Evolutionary conservation across 2,329 filamentous ascomycete genomes (phyloP).

Genomic region (Aspergillus pseudoviridinutans): DNA sequence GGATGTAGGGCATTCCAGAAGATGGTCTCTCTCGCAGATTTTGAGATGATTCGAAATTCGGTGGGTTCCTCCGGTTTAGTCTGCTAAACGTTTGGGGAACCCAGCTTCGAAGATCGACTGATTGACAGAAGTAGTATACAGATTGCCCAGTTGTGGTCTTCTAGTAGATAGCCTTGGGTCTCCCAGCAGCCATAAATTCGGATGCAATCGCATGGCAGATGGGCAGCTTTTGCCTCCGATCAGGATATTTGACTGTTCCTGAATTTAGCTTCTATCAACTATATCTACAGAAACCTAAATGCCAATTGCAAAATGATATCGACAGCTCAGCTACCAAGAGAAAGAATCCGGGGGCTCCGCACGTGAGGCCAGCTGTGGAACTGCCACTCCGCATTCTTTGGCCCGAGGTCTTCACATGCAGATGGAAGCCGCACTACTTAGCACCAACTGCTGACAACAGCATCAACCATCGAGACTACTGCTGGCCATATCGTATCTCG

Average conservation of each 20-base stretch:
- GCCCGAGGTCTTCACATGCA: conserved; percentile 26
- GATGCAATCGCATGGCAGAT: neutral
- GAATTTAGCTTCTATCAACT: neutral
- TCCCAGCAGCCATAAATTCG: too few relatives aligned
- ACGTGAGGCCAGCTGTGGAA: conserved; percentile 14
- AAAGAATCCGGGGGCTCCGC: conserved; percentile 11
- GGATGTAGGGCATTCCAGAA: neutral
- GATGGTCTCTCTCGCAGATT: neutral
- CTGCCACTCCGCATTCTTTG: conserved; percentile 10
- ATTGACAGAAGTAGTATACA: neutral
- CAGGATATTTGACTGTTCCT: neutral
- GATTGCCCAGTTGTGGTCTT: neutral
- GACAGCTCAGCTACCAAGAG: neutral
- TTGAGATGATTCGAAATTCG: neutral
- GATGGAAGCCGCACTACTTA: neutral
- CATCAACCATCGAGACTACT: conserved; percentile 8
- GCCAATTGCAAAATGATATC: neutral
- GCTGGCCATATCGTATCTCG: neutral
- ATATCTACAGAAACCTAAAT: neutral
- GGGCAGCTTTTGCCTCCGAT: neutral
- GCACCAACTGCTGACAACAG: conserved; percentile 6
- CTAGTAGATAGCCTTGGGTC: neutral
- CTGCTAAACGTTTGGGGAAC: neutral
- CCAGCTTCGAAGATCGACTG: neutral
- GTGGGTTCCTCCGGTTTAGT: too few relatives aligned